Evolutionary conservation across 2,329 filamentous ascomycete species (phyloP).

Genomic region (Cryphonectria carpinicola): DNA sequence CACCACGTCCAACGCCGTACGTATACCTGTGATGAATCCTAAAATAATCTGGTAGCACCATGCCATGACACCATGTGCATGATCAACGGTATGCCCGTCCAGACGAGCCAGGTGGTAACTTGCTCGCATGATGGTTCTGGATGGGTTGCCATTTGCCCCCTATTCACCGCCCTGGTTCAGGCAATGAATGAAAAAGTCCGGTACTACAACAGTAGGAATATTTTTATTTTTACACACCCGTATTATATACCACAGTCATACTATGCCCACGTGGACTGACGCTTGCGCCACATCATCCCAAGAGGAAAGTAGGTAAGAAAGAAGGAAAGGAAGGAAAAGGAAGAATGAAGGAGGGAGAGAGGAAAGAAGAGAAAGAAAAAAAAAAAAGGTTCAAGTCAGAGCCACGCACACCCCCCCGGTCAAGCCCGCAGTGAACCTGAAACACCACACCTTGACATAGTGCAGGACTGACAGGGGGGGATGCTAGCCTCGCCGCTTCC

Average conservation of each 20-base stretch:
- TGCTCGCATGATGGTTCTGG: not conserved
- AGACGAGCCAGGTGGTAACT: not conserved
- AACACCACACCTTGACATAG: slow-evolving; percentile 20
- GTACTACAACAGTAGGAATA: not conserved
- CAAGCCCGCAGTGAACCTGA: slow-evolving; percentile 24
- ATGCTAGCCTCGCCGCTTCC: slow-evolving; percentile 27
- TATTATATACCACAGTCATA: not conserved
- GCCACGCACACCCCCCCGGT: not conserved
- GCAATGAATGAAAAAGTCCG: not conserved
- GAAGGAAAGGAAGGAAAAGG: not conserved
- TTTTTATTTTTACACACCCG: slow-evolving; percentile 3
- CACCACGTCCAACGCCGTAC: too few species aligned
- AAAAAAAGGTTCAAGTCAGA: not conserved
- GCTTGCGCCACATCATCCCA: slow-evolving; percentile 8
- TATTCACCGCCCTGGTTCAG: slow-evolving; percentile 7
- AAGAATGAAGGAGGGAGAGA: not conserved
- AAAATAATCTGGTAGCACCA: not conserved
- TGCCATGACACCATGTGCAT: slow-evolving; percentile 6
- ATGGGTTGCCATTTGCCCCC: slow-evolving; percentile 2
- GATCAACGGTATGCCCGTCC: slow-evolving; percentile 3
- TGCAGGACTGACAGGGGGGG: slow-evolving; percentile 19
- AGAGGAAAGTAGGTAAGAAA: not conserved
- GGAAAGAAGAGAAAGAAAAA: not conserved
- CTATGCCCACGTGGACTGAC: slow-evolving; percentile 1
- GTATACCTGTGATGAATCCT: not conserved